Conservation (phyloP, 1,284 basidiomycete species). For the Cutaneotrichosporon cutaneum region DNA sequence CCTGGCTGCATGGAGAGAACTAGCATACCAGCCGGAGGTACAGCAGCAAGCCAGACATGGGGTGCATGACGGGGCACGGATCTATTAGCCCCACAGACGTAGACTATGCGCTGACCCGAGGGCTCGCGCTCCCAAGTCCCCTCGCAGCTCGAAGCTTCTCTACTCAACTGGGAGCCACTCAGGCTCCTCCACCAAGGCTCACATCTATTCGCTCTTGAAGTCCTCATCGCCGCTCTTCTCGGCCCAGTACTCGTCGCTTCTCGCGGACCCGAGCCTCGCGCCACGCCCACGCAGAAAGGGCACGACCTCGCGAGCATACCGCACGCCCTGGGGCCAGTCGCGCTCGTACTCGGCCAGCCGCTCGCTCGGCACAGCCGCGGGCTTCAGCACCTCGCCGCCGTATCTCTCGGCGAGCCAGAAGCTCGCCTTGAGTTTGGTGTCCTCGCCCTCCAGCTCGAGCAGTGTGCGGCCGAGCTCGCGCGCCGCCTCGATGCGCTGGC, state of each 20-base stretch:
- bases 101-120: not conserved
- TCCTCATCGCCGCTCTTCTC: slow-evolving; percentile 18
- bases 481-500: slow-evolving; percentile 72
- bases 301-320: slow-evolving; percentile 48
- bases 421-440: slow-evolving; percentile 38
- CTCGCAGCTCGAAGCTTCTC: not conserved
- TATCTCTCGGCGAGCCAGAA: slow-evolving; percentile 49
- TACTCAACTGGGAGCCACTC: not conserved
- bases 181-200: not conserved
- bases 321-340: slow-evolving; percentile 39
- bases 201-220: slow-evolving; percentile 14
- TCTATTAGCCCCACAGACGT: not conserved
- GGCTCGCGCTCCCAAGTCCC: not conserved
- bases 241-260: slow-evolving; percentile 36
- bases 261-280: slow-evolving; percentile 36
- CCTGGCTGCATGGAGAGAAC: not conserved
- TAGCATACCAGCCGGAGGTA: not conserved
- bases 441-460: slow-evolving; percentile 60
- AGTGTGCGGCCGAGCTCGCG: slow-evolving; percentile 70
- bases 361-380: slow-evolving; percentile 23
- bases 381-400: slow-evolving; percentile 35
- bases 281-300: slow-evolving; percentile 46
- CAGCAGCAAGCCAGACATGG: not conserved
- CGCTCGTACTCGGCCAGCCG: slow-evolving; percentile 33
- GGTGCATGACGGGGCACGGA: not conserved